A percentile compares a stretch with the other conserved stretches of the same genome.
Conservation (phyloP, 2,329 filamentous ascomycete genomes). For the Macroventuria anomochaeta region DNA sequence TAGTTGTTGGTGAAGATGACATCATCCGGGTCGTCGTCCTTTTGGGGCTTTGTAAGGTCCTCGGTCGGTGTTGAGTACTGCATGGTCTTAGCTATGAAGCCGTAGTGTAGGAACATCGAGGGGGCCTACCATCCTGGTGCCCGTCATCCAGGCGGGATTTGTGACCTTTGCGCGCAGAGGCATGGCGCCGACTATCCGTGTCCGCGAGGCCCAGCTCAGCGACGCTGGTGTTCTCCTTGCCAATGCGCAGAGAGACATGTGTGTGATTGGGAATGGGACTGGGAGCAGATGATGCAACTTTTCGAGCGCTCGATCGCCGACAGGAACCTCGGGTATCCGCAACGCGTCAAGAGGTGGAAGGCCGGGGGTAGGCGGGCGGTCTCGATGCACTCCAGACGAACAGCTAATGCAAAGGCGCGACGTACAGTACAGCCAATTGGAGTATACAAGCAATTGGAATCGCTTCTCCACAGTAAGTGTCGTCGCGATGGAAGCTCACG, state of each 20-base stretch:
- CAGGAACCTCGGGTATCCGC: conserved; percentile 50
- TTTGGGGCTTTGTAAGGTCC: conserved; percentile 59
- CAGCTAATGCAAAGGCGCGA: not conserved
- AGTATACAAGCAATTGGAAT: not conserved
- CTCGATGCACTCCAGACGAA: not conserved
- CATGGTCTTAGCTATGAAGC: conserved; percentile 20
- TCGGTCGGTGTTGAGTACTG: conserved; percentile 46
- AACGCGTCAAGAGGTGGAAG: conserved; percentile 3
- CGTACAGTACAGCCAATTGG: not conserved
- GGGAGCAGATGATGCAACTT: conserved; percentile 38
- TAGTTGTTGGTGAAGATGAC: conserved; percentile 90
- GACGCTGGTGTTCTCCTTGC: conserved; percentile 50
- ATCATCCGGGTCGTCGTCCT: conserved; percentile 81
- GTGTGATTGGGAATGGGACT: conserved; percentile 19
- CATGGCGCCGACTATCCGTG: conserved; percentile 61
- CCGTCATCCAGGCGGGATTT: conserved; percentile 62
- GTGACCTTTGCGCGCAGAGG: conserved; percentile 79
- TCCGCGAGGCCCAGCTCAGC: conserved; percentile 49
- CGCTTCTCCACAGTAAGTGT: conserved; percentile 12
- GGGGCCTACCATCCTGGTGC: conserved; percentile 58
- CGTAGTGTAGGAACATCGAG: not conserved
- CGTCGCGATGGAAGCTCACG: conserved; percentile 7
- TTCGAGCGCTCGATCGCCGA: conserved; percentile 31
- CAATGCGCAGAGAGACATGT: conserved; percentile 56
- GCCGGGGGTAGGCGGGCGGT: conserved; percentile 2